Evolutionary conservation across 345 rosid genomes (phyloP), one percentile per base, ranked within the genome.

Genomic region (Cardamine chenopodiifolia): DNA sequence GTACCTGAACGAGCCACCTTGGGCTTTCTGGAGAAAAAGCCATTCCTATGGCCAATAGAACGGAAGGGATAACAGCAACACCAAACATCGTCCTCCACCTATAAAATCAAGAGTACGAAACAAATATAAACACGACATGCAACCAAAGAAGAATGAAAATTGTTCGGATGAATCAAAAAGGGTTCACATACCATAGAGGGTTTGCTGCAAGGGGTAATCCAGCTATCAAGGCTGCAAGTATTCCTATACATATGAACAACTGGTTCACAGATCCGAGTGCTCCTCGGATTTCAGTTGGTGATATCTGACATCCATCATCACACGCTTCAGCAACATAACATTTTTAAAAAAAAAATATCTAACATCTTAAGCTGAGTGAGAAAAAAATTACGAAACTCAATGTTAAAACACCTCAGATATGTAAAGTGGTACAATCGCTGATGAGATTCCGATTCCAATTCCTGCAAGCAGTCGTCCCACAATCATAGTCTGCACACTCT

Each of bases 21-120:
- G 99, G 99, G 77, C 99, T 95, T 88, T 95, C 99, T 11, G 99
- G 99, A 65, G 98, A 87, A 82, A 92, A 85, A 18, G 81, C 68
- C 97, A 90, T 92, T 69, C 99, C 99, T 60, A 92, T 19, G 11
- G 88, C 99, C 83, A 95, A 79, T 18, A 95, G 84, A 77, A 89
- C 79, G 69, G 99, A 89, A 34, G 99, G 99, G 57, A 90, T 77
- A 65, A 79, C 90, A 14, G 99, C 84, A 72, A 95, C 69, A 55
- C 94, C 90, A 68, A 90, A 95, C 99, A 95, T 95, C 67, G 94
- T 88, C 83, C 99, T 85, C 99, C 99, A 95, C 99, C 99, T 95
- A 81, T 17, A 76, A 66, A 63, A 63, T 44, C 54, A 60, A 31
- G 29, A 62, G 44, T 74, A 3, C 26, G 11, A 58, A 59, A 59